Conservation (phyloP, 2,329 filamentous ascomycete genomes). For the Fusarium nanum region DNA sequence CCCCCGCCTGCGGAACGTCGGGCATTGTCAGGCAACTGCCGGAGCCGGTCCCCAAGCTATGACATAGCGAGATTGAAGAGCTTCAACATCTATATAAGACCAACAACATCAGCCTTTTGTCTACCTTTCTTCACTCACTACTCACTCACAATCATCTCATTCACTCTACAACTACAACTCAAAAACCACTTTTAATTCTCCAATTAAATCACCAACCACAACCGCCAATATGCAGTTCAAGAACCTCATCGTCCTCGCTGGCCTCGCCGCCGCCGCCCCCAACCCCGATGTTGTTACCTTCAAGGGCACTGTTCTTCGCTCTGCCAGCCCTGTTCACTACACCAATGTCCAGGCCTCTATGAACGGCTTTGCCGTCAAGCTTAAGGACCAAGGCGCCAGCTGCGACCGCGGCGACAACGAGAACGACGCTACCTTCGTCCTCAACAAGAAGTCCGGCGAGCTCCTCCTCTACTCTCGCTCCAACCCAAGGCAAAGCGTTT, state of each 20-base stretch:
- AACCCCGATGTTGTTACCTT: slow-evolving; percentile 51
- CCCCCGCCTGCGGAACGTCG: neutral
- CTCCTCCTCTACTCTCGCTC: slow-evolving; percentile 59
- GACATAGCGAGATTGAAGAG: slow-evolving; percentile 7
- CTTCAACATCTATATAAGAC: slow-evolving; percentile 32
- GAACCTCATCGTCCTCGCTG: slow-evolving; percentile 41
- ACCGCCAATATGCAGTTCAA: slow-evolving; percentile 48
- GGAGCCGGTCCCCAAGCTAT: slow-evolving; percentile 4
- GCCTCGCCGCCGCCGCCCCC: slow-evolving; percentile 47
- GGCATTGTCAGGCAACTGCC: slow-evolving; percentile 6
- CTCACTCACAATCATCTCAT: slow-evolving; percentile 13
- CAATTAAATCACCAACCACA: neutral
- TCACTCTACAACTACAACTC: neutral
- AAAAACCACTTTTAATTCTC: neutral
- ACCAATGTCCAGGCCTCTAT: slow-evolving; percentile 58
- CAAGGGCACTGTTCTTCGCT: slow-evolving; percentile 61
- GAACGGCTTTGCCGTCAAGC: slow-evolving; percentile 58
- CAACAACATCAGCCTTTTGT: neutral
- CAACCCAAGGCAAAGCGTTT: slow-evolving; percentile 60
- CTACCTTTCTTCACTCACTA: slow-evolving; percentile 3
- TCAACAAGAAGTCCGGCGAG: slow-evolving; percentile 55
- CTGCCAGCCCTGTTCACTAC: slow-evolving; percentile 63
- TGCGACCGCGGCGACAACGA: slow-evolving; percentile 56
- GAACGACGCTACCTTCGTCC: slow-evolving; percentile 62
- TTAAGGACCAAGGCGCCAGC: slow-evolving; percentile 58